A percentile compares a stretch with the other conserved stretches of the same genome.
Evolutionary conservation across 2,329 filamentous ascomycete genomes (phyloP).

Genomic region (Chaetomium olivaceum): DNA sequence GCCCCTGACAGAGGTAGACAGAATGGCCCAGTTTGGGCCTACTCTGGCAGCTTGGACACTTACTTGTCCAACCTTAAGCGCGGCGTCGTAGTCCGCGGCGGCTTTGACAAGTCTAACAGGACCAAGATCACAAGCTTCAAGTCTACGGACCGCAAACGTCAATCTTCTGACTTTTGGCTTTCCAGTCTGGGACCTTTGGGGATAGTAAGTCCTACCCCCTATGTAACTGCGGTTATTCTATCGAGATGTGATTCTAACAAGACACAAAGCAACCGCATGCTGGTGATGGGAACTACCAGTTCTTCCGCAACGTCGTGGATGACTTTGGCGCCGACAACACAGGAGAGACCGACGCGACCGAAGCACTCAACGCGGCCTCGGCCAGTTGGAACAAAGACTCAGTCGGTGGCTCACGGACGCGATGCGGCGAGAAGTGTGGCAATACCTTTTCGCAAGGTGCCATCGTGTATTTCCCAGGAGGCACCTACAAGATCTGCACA

Average conservation of each 20-base stretch:
- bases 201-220: not conserved
- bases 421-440: conserved; percentile 62
- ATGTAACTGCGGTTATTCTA: too few species aligned
- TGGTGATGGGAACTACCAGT: not conserved
- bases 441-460: conserved; percentile 54
- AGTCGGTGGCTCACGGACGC: conserved; percentile 39
- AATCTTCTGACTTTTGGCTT: not conserved
- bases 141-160: not conserved
- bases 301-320: not conserved
- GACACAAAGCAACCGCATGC: not conserved
- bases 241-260: too few species aligned
- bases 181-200: not conserved
- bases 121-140: not conserved
- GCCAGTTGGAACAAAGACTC: conserved; percentile 16
- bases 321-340: not conserved
- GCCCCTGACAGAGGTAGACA: not conserved
- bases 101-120: not conserved
- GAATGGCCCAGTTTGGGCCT: not conserved
- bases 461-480: conserved; percentile 69
- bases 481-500: conserved; percentile 65
- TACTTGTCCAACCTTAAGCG: not conserved
- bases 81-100: not conserved
- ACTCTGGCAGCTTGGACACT: not conserved
- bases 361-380: conserved; percentile 39
- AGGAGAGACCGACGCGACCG: conserved; percentile 8